Evolutionary conservation across 2,329 filamentous ascomycete genomes (phyloP), one percentile per base, ranked within the genome.

Genomic region (Fusarium torreyae): DNA sequence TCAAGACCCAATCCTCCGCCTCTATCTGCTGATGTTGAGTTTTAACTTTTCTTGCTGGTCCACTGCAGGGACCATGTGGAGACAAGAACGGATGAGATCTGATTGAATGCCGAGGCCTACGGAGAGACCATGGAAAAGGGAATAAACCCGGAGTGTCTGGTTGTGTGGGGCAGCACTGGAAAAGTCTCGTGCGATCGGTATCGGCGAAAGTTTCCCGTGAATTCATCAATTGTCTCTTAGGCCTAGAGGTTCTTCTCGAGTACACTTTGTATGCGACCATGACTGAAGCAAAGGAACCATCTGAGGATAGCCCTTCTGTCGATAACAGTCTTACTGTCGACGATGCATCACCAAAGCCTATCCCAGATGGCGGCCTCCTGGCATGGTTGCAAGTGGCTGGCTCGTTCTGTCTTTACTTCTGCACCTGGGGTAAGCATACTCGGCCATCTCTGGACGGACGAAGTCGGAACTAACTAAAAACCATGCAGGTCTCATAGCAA

Each of bases 321-420:
- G 31, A 61, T 4, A 38, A 40, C 40, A 31, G 5, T 1, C 26
- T 20, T 13, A 13, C 43, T 1, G 26, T 44, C 1, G 40, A 65
- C 6, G 24, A 48, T 40, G 6, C 33, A n/a, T 10, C 45, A 1
- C 20, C 44, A 1, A 39, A 57, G 1, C 28, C 39, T 0, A 7
- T 62, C 2, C 70, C 71, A 14, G 51, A 74, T 31, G 63, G 72
- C 11, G 72, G 72, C 0, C 26, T 61, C 4, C 10, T 53, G 2
- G 72, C 72, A n/a, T 74, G 72, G 72, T 38, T 74, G 6, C 72
- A 74, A 14, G 68, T 73, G 0, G 63, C 48, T 1, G 72, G 69
- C 14, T 68, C 68, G 3, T 73, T 74, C 2, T 74, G 65, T 4
- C 65, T 74, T 4, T 74, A 73, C 20, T 74, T 74, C 39, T 62